Evolutionary conservation across 2,329 filamentous ascomycete genomes (phyloP).

Genomic region (Fusarium albidum): DNA sequence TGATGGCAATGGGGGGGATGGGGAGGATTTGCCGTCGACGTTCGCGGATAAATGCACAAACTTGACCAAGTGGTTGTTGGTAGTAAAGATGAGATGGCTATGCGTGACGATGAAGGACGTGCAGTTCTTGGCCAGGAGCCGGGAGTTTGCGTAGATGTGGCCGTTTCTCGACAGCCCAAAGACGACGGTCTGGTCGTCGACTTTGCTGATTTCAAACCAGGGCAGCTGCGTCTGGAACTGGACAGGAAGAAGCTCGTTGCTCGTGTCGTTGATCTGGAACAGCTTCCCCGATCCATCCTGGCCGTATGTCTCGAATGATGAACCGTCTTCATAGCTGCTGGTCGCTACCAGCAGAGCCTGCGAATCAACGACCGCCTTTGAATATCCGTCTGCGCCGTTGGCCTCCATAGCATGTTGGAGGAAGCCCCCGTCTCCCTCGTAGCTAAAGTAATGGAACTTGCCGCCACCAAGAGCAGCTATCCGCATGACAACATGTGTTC

Average conservation of each 20-base stretch:
- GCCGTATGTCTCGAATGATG: conserved; percentile 47
- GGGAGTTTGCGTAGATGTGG: conserved; percentile 79
- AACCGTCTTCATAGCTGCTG: conserved; percentile 43
- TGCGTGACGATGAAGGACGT: conserved; percentile 88
- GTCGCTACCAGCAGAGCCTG: conserved; percentile 41
- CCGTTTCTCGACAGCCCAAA: conserved; percentile 79
- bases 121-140: conserved; percentile 81
- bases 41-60: conserved; percentile 80
- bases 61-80: conserved; percentile 90
- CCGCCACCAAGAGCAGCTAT: conserved; percentile 32
- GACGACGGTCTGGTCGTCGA: conserved; percentile 53
- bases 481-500: conserved; percentile 13
- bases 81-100: conserved; percentile 89
- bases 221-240: conserved; percentile 59
- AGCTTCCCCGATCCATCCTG: conserved; percentile 58
- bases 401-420: conserved; percentile 35
- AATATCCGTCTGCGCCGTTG: conserved; percentile 22
- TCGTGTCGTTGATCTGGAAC: conserved; percentile 47
- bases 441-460: conserved; percentile 44
- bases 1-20: background rate
- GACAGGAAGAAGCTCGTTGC: conserved; percentile 45
- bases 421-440: conserved; percentile 39
- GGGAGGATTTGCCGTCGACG: conserved; percentile 63
- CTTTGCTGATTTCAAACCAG: conserved; percentile 58
- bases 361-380: conserved; percentile 27